Evolutionary conservation across 495 filamentous ascomycete genomes (phyloP), one percentile per base, ranked within the genome.

Genomic region (Penicillium parvum): DNA sequence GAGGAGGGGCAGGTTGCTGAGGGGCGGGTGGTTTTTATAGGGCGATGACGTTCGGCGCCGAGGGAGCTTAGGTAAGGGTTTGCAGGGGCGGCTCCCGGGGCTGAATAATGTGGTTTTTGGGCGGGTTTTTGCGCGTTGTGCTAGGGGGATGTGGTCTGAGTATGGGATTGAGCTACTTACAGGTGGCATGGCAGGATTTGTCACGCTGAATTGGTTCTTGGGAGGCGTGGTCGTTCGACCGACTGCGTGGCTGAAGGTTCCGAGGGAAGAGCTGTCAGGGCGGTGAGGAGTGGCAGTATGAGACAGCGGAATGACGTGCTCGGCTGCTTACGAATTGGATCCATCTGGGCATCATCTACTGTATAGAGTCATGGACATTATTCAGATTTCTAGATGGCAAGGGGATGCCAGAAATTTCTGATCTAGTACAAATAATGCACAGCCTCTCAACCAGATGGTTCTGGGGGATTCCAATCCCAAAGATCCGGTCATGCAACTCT

Each of bases 1-100:
- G 26, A 43, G 38, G 53, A 52, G 50, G 53, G 54, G 50, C 51
- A 57, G 10, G 7, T 10, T 10, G 23, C 4, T n/a, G 57, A 60
- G 57, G 57, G 57, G 57, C 57, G 30, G n/a, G 37, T 20, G 39
- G 43, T 43, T 58, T 55, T 58, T 55, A 58, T 61, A 60, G 45
- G 50, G 41, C 40, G 25, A 58, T 61, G 54, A 58, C 57, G 54
- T 49, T 55, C 36, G 23, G 48, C 30, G 18, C 35, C 16, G 22
- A 5, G 23, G 5, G 28, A 12, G 53, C 35, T 61, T 61, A 61
- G 45, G 54, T 61, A 61, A 61, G 44, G 16, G 21, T 23, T 7
- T 12, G 17, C n/a, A 11, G 8, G 25, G n/a, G n/a, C n/a, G n/a
- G n/a, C n/a, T n/a, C n/a, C n/a, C n/a, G n/a, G n/a, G n/a, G 48